Evolutionary conservation across 495 filamentous ascomycete species (phyloP).

Genomic region (Extremus antarcticus): DNA sequence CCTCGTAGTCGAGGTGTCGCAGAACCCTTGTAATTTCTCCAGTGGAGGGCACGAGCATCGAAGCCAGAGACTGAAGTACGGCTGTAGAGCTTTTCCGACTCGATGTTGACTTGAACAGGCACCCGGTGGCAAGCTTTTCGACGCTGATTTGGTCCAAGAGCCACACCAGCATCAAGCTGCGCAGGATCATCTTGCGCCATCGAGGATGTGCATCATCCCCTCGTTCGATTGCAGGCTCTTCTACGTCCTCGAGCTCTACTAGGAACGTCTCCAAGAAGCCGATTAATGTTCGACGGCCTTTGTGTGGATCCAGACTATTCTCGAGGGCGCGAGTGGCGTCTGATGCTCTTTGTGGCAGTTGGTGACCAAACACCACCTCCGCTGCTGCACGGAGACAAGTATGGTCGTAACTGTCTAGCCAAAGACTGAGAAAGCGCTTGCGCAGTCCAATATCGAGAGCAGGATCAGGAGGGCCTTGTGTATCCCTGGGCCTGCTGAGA

Average conservation of each 20-base stretch:
- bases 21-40: constrained; percentile 48
- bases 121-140: constrained; percentile 26
- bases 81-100: constrained; percentile 45
- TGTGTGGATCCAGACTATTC: constrained; percentile 3
- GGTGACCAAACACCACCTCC: constrained; percentile 52
- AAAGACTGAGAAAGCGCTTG: constrained; percentile 46
- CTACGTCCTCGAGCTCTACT: constrained; percentile 46
- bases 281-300: constrained; percentile 33
- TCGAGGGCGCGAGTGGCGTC: neutral
- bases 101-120: constrained; percentile 40
- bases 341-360: constrained; percentile 23
- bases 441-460: constrained; percentile 44
- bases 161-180: constrained; percentile 51
- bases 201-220: constrained; percentile 32
- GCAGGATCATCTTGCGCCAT: constrained; percentile 47
- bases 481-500: constrained; percentile 43
- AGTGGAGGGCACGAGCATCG: constrained; percentile 46
- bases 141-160: constrained; percentile 47
- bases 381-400: constrained; percentile 39
- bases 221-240: constrained; percentile 1
- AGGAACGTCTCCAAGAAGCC: constrained; percentile 48
- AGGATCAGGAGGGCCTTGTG: constrained; percentile 5
- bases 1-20: constrained; percentile 45
- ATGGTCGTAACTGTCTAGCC: constrained; percentile 48
- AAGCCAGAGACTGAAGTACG: constrained; percentile 42